A percentile compares a stretch with the other conserved stretches of the same genome.
Conservation (phyloP, 2,329 filamentous ascomycete species). For the Penicillium concentricum region DNA sequence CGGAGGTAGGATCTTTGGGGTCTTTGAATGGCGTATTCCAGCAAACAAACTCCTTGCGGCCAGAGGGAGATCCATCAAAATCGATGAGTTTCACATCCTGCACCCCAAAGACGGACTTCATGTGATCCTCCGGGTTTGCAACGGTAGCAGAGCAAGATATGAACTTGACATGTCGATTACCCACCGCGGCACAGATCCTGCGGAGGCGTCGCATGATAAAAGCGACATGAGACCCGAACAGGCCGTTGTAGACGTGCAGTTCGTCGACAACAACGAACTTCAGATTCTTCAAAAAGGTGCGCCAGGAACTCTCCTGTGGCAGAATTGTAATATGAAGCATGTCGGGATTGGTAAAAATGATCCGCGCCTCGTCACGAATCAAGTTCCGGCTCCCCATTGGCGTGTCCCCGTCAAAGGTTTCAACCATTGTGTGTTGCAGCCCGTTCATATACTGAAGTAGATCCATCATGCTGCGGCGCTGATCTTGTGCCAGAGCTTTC, state of each 20-base stretch:
- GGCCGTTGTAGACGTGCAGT: conserved; percentile 91
- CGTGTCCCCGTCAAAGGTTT: conserved; percentile 96
- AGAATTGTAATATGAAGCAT: conserved; percentile 96
- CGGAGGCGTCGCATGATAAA: conserved; percentile 90
- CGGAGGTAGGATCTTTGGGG: conserved; percentile 79
- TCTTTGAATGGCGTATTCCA: conserved; percentile 98
- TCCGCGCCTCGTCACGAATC: conserved; percentile 83
- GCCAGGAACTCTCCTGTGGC: conserved; percentile 87
- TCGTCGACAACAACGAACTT: conserved; percentile 90
- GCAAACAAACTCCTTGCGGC: conserved; percentile 90
- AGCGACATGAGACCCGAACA: conserved; percentile 90
- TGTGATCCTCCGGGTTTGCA: conserved; percentile 86
- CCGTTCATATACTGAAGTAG: conserved; percentile 77
- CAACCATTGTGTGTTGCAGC: conserved; percentile 73
- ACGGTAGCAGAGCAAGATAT: conserved; percentile 97
- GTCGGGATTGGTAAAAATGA: conserved; percentile 97
- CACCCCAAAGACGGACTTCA: conserved; percentile 90
- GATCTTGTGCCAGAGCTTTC: conserved; percentile 93
- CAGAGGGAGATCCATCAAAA: conserved; percentile 88
- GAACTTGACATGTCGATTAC: conserved; percentile 82
- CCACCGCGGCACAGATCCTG: conserved; percentile 83
- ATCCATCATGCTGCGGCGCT: conserved; percentile 82
- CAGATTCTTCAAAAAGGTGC: conserved; percentile 81
- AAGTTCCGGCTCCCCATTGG: conserved; percentile 72
- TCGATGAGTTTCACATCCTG: conserved; percentile 78